These are phyloP conservation scores for Chondrostereum purpureum DNA, from an alignment of 1,284 basidiomycete species.

Conservation along the genomic window DNA sequence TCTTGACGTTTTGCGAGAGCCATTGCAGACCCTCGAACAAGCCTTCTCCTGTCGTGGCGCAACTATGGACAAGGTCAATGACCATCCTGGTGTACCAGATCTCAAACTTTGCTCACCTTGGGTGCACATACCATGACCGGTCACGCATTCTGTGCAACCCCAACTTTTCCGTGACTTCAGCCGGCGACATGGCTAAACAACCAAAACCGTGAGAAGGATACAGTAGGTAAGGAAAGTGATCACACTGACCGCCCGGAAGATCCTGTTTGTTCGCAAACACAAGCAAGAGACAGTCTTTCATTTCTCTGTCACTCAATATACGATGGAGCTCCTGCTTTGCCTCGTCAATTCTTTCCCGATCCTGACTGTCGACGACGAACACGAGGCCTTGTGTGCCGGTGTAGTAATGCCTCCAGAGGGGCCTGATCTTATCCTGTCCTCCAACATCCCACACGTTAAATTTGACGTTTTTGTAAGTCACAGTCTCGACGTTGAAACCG, in stretches of 20 bases:
- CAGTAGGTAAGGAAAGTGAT: too few relatives aligned
- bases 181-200: slow-evolving; percentile 90
- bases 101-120: slow-evolving; percentile 56
- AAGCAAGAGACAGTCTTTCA: slow-evolving; percentile 94
- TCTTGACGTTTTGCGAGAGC: slow-evolving; percentile 95
- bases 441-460: slow-evolving; percentile 99
- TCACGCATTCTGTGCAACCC: slow-evolving; percentile 95
- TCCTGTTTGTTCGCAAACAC: slow-evolving; percentile 99
- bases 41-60: slow-evolving; percentile 93
- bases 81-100: slow-evolving; percentile 4
- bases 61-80: slow-evolving; percentile 39
- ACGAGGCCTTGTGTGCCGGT: slow-evolving; percentile 99
- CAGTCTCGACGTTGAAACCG: slow-evolving; percentile 99
- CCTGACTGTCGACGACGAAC: slow-evolving; percentile 88
- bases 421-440: slow-evolving; percentile 97
- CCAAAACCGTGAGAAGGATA: too few relatives aligned
- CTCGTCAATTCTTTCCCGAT: slow-evolving; percentile 93
- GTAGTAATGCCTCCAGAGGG: slow-evolving; percentile 97
- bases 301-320: slow-evolving; percentile 95
- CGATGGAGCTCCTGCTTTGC: slow-evolving; percentile 94
- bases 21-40: slow-evolving; percentile 94
- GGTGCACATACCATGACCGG: slow-evolving; percentile 98
- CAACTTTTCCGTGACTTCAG: slow-evolving; percentile 97
- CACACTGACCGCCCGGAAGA: slow-evolving; percentile 80
- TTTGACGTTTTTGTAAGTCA: slow-evolving; percentile 99